Percentiles rank a stretch among this genome's conserved stretches.
These are phyloP conservation scores for Salvia splendens DNA, from an alignment of 257 asterid genomes.

Conservation along the genomic window DNA sequence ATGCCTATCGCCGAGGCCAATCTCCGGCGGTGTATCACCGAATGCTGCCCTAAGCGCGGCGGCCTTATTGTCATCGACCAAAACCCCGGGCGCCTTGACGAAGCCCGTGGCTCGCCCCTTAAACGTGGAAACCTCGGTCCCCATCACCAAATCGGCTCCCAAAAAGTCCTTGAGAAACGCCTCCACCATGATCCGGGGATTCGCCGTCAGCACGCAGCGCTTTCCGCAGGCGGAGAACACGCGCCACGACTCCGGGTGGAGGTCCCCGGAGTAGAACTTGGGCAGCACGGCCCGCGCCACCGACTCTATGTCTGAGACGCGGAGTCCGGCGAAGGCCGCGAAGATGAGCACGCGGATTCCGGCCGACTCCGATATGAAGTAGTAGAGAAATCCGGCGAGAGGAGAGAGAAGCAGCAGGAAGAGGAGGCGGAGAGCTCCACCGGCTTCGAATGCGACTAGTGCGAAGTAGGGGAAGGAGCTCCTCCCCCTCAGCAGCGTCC, in stretches of 20 bases:
- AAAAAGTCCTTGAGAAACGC: constrained; percentile 56
- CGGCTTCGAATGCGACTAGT: constrained; percentile 73
- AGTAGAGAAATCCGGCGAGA: constrained; percentile 56
- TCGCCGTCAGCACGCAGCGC: constrained; percentile 65
- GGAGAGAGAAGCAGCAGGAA: constrained; percentile 59
- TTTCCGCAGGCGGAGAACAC: constrained; percentile 67
- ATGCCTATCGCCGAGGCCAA: constrained; percentile 63
- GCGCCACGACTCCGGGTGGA: constrained; percentile 77
- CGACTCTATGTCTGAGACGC: constrained; percentile 53
- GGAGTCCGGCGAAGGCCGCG: constrained; percentile 59
- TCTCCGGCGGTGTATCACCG: constrained; percentile 33
- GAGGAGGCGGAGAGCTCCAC: constrained; percentile 61
- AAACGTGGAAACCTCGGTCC: constrained; percentile 57
- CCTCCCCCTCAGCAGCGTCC: constrained; percentile 59
- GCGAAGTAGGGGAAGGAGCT: constrained; percentile 79
- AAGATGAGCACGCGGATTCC: constrained; percentile 64
- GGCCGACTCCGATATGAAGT: constrained; percentile 57
- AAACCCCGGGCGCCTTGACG: constrained; percentile 50
- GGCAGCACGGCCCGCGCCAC: constrained; percentile 75
- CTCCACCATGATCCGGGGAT: constrained; percentile 79
- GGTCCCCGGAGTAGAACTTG: constrained; percentile 54
- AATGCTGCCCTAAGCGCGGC: constrained; percentile 42
- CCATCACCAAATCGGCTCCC: constrained; percentile 66
- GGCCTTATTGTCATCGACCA: constrained; percentile 62
- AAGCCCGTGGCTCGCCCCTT: constrained; percentile 68